Base-by-base conservation (phyloP, 1,139 yeast species). In the Saccharomycopsis hybrid region DNA sequence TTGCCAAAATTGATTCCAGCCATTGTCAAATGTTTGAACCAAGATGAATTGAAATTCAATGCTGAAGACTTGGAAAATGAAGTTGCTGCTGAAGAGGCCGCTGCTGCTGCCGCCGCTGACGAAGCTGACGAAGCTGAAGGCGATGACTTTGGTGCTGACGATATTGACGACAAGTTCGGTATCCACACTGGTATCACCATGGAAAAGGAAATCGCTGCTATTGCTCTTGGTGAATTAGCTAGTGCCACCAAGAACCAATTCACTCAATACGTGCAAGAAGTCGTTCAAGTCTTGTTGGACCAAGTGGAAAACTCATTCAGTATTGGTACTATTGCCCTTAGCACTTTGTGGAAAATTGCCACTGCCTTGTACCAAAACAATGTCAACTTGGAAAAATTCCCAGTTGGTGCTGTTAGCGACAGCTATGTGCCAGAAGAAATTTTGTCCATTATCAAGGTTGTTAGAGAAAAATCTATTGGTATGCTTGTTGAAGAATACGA, bases 141-240 rank as follows among this genome's bases (percentile, higher is more conserved):
- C 5, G 46, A 29, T n/a, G 48, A 45, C 13, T 52, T 39, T 40
- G 50, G 44, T 27, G 48, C 73, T 50, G 82, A 78, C 55, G 90
- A 83, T 49, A 66, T 82, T 57, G 80, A 77, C 54, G 82, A 82
- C 61, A 83, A 83, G 58, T 76, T 86, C 64, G 83, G 86, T 59
- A 90, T 90, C 58, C 89, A 89, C 74, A 85, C 96, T 48, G 97
- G 96, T 72, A 82, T 92, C 62, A 88, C 97, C 57, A 85, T 87
- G 62, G 98, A 92, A 72, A 92, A 92, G 72, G 98, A 92, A 72
- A 89, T 87, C 60, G 96, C 97, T n/a, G 78, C 94, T 44, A 94
- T 90, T 63, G 95, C 97, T 27, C 72, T 92, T 60, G 83, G 89
- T 45, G 97, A 92, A 62, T 77, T 92, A 63, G 95, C 96, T 55